Base-by-base conservation (phyloP, 805 yeast genomes). In the Candida sphagnicola region DNA sequence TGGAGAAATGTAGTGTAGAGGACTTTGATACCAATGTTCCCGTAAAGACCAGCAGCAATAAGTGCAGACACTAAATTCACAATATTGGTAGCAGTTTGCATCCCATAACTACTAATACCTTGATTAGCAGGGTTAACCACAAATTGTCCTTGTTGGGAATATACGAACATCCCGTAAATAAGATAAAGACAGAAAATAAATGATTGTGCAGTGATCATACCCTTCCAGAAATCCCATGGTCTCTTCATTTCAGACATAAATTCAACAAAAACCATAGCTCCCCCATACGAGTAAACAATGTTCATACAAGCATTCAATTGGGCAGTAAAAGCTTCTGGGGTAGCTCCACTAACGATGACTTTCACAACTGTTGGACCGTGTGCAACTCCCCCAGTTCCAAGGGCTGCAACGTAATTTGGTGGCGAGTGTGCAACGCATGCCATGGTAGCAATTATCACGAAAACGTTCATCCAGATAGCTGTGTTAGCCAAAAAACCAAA, bases 281-380 rank as follows among this genome's bases (percentile, higher is more conserved):
- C 78, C 28, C 76, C 77, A 59, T 69, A 72, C 3, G 75, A 67
- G 50, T 65, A 72, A 14, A 73, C 72, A 44, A 72, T 61, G 49
- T 71, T 71, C 54, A 70, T 61, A 42, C 67, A 50, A 13, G 71
- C 72, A 14, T 54, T 57, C 32, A 68, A 53, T 42, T 59, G 65
- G 35, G 48, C 47, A 2, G 30, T 17, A 15, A 40, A 40, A 17
- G 41, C 37, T 32, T 53, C 45, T 37, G 59, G 42, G 10, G 46
- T 43, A 23, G 48, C 57, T 10, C 65, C 64, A 18, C 54, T 39
- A 34, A 59, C 44, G 13, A 62, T 56, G 18, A 50, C 52, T 17
- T 49, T 34, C 19, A 44, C 47, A 24, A 46, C 36, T 21, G 58
- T 42, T 17, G 57, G 56, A 16, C 61, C 62, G 11, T 44, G 38